Base-by-base conservation (phyloP, 2,329 filamentous ascomycete species). In the Periconia digitata region DNA sequence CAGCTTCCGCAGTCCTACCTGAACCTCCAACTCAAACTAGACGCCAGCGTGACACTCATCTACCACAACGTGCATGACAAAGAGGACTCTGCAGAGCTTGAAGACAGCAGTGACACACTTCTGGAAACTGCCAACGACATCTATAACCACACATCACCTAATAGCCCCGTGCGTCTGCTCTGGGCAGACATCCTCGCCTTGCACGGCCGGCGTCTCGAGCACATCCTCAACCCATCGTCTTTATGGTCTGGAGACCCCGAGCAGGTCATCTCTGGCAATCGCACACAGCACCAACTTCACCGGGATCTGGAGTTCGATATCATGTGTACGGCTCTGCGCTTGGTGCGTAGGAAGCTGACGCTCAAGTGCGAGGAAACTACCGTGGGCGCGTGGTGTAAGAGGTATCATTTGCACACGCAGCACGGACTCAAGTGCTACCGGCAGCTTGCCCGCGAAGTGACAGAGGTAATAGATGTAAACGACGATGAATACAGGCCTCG, bases 171-270 rank as follows among this genome's bases (percentile, higher is more conserved):
- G 8, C 58, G 67, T 4, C n/a, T 59, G 1, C 48, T 70, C 2
- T 70, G 66, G 66, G 65, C 65, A 0, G 67, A 70, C 34, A 53
- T 65, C 1, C 51, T 70, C 17, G 58, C 64, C 13, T 55, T 70
- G 7, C 40, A 49, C 7, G 67, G 67, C 4, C 24, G 47, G 1
- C 38, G 44, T n/a, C 29, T 59, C 2, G 58, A 63, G 17, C 15
- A 46, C 17, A 2, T 13, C 10, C 1, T 27, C 44, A 7, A 44
- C 53, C 6, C 21, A 41, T 15, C 18, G 20, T 6, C 3, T 3
- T 20, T 15, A 17, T 7, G 5, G 7, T 3, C 13, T 13, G 8
- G 13, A 15, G 24, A 40, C 23, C 22, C 23, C 23, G 22, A 43
- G 36, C 3, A 43, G 27, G 2, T 22, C 10, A 1, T 29, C 10